Evolutionary conservation across 306 rosid genomes (phyloP), one percentile per base, ranked within the genome.

Genomic region (Boehmeria nivea): DNA sequence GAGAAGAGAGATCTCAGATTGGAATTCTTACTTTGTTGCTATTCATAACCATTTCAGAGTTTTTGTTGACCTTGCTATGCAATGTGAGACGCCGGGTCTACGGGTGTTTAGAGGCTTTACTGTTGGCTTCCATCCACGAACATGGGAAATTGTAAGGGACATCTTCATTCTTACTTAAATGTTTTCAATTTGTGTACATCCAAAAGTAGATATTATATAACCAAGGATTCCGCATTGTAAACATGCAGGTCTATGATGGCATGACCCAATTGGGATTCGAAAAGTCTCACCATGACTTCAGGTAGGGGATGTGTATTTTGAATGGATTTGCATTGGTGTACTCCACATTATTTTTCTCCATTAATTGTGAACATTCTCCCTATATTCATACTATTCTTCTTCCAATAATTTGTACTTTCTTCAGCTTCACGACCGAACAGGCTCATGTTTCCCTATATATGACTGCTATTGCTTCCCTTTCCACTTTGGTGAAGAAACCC

Each of bases 71-170:
- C 93, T 91, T 16, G 82, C 96, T 56, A 73, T 91, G 61, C 75
- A 75, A 28, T 91, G 99, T 52, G 87, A 75, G 74, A 66, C 75
- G 48, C 79, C 88, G 33, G 93, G 99, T 62, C 89, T 89, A 43
- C 81, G 72, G 21, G 77, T 87, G 23, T 91, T 87, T 67, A 78
- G 72, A 82, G 99, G 99, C 53, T 84, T 83, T 75, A 87, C 95
- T 43, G 89, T 84, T 72, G 99, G 99, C 53, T 87, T 91, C 76
- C 96, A 91, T 76, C 99, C 96, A 2, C 74, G 96, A 47, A 74
- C 99, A 44, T 91, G 99, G 99, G 99, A 91, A 69, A 75, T 91
- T 72, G 99, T 91, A 75, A 78, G 93, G 93, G 66, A 62, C 54
- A 47, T 58, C 72, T 59, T 27, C 48, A 26, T 74, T 63, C 53